Percentiles rank a stretch among this genome's conserved stretches.
phyloP scores from a whole-genome alignment of 1,284 basidiomycete species.

The Heterobasidion parviporum region DNA sequence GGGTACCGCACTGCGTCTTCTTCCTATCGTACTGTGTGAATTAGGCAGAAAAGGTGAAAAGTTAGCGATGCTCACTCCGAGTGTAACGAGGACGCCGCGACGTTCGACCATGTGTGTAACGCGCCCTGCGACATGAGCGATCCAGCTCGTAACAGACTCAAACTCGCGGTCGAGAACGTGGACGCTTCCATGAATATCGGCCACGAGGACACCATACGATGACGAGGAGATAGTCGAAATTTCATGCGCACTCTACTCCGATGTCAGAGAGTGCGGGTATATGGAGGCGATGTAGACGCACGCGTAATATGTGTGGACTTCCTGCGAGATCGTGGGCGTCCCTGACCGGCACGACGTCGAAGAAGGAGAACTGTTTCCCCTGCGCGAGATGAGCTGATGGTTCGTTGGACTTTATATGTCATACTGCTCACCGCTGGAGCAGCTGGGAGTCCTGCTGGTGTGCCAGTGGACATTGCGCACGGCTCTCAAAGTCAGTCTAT shows the following conservation, averaged over 20 bases:
- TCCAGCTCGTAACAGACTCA: constrained; percentile 63
- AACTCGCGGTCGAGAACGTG: constrained; percentile 74
- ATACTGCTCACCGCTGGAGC: neutral
- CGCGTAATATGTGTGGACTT: constrained; percentile 73
- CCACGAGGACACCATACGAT: constrained; percentile 58
- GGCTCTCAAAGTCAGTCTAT: neutral
- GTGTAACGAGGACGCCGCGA: constrained; percentile 71
- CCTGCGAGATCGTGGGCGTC: constrained; percentile 72
- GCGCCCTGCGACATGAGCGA: constrained; percentile 67
- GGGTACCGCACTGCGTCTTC: constrained; percentile 71
- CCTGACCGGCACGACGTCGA: constrained; percentile 66
- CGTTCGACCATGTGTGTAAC: constrained; percentile 83
- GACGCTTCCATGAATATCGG: constrained; percentile 77
- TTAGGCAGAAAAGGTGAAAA: neutral
- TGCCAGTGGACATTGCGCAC: neutral
- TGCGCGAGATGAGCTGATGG: constrained; percentile 19
- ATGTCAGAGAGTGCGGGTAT: constrained; percentile 2
- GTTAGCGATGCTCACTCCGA: constrained; percentile 60
- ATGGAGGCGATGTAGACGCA: constrained; percentile 17
- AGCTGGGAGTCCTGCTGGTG: neutral
- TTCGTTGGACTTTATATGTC: neutral
- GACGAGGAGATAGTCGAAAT: constrained; percentile 62
- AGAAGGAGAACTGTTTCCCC: constrained; percentile 86
- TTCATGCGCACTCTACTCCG: constrained; percentile 51
- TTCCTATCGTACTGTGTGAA: constrained; percentile 40